Evolutionary conservation across 768 basidiomycete species (phyloP), one percentile per base, ranked within the genome.

Genomic region (Gloeostereum incarnatum): DNA sequence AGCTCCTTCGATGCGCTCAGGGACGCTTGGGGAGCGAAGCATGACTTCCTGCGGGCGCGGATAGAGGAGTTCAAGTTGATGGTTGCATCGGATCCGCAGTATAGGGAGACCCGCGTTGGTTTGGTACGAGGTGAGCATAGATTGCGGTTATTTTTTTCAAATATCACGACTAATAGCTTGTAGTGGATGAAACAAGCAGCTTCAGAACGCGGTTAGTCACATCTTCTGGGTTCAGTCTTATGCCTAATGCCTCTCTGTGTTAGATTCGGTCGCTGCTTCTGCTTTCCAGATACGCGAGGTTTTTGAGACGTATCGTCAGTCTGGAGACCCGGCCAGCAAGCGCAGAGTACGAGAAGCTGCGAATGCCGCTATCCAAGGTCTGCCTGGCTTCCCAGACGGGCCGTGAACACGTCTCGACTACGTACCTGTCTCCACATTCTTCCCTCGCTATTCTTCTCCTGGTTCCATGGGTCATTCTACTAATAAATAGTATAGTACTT

Each of bases 331-430:
- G 19, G 73, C 81, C 5, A 81, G 82, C 50, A 88, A 85, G 54
- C 66, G 66, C 16, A 74, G 84, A 17, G 86, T 89, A 7, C 73
- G 82, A 22, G 84, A 89, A 54, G 75, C 80, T 3, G 78, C 77
- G 35, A 89, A 89, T 49, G 82, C 83, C 9, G 81, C 86, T 5
- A 53, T 89, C 32, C 65, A 66, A 27, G 68, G 68, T 29, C 57
- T 88, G n/a, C 85, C 86, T 2, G 81, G 82, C 42, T 89, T 79
- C 78, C 86, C 86, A 0, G n/a, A n/a, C n/a, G n/a, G n/a, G n/a
- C n/a, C n/a, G n/a, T n/a, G n/a, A n/a, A n/a, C n/a, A n/a, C n/a
- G n/a, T n/a, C n/a, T n/a, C n/a, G n/a, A n/a, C n/a, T n/a, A n/a
- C n/a, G n/a, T n/a, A n/a, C n/a, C n/a, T n/a, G n/a, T n/a, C n/a